phyloP scores from a whole-genome alignment of 2,329 filamentous ascomycete genomes.

The Fusarium azukiicola region DNA sequence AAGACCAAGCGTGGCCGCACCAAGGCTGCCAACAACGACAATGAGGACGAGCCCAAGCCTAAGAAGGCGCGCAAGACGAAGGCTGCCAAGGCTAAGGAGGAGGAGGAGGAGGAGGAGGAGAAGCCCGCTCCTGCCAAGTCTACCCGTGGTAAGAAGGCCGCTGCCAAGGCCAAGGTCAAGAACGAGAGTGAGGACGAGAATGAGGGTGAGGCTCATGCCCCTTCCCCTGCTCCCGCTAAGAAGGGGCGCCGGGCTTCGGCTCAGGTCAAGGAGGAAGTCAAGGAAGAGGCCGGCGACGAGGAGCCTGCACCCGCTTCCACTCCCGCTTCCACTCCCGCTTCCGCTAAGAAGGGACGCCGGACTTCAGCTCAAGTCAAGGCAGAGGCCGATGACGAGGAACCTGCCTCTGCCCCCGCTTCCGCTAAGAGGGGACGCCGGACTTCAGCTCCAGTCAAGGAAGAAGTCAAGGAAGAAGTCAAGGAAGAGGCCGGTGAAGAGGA shows the following conservation, averaged over 20 bases:
- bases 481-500: slow-evolving; percentile 50
- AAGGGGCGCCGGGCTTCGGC: slow-evolving; percentile 45
- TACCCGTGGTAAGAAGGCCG: slow-evolving; percentile 47
- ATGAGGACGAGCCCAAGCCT: slow-evolving; percentile 59
- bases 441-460: slow-evolving; percentile 31
- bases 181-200: slow-evolving; percentile 51
- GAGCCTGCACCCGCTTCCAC: slow-evolving; percentile 31
- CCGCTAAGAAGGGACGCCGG: slow-evolving; percentile 31
- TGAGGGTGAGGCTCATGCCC: slow-evolving; percentile 38
- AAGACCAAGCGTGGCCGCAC: slow-evolving; percentile 62
- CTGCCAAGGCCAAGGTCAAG: slow-evolving; percentile 45
- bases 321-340: slow-evolving; percentile 17
- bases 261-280: slow-evolving; percentile 22
- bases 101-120: slow-evolving; percentile 47
- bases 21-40: slow-evolving; percentile 60
- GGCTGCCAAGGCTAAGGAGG: slow-evolving; percentile 48
- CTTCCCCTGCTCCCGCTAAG: slow-evolving; percentile 55
- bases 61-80: slow-evolving; percentile 62
- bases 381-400: slow-evolving; percentile 41
- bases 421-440: slow-evolving; percentile 55
- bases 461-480: slow-evolving; percentile 44
- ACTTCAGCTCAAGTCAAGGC: slow-evolving; percentile 35
- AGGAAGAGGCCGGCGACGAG: slow-evolving; percentile 49
- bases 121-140: slow-evolving; percentile 46
- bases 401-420: slow-evolving; percentile 23